These are phyloP conservation scores for Thalassiosira gravida DNA, from an alignment of 352 stramenopile species.

Conservation along the genomic window DNA sequence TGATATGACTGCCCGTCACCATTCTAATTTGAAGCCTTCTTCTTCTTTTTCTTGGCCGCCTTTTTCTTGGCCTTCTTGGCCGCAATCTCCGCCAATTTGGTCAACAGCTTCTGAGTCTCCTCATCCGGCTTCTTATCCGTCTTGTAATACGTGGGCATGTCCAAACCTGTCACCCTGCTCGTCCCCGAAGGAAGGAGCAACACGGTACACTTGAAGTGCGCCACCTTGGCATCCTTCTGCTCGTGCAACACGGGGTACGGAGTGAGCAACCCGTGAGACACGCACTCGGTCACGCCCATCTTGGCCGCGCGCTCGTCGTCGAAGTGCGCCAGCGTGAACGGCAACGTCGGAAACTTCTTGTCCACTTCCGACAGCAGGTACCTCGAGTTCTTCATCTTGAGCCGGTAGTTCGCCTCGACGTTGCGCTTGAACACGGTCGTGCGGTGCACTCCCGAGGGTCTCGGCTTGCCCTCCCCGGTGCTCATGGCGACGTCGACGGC, in stretches of 20 bases:
- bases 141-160: constrained; percentile 90
- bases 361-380: constrained; percentile 97
- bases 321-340: constrained; percentile 96
- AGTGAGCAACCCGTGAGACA: constrained; percentile 96
- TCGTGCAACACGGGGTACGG: constrained; percentile 97
- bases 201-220: constrained; percentile 99
- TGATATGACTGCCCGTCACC: too few relatives aligned
- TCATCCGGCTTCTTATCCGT: constrained; percentile 93
- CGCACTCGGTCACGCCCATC: constrained; percentile 97
- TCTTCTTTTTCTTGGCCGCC: constrained; percentile 93
- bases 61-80: constrained; percentile 92
- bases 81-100: constrained; percentile 92
- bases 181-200: constrained; percentile 95
- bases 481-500: constrained; percentile 98
- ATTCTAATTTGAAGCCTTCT: too few relatives aligned
- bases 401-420: constrained; percentile 96
- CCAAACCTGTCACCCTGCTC: constrained; percentile 93
- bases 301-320: constrained; percentile 92
- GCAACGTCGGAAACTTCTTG: constrained; percentile 96
- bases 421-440: constrained; percentile 99
- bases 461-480: constrained; percentile 95
- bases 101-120: constrained; percentile 90
- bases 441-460: constrained; percentile 84
- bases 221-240: constrained; percentile 92
- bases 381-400: constrained; percentile 90